Base-by-base conservation (phyloP, 108 stramenopile species). In the Tribonema minus region DNA sequence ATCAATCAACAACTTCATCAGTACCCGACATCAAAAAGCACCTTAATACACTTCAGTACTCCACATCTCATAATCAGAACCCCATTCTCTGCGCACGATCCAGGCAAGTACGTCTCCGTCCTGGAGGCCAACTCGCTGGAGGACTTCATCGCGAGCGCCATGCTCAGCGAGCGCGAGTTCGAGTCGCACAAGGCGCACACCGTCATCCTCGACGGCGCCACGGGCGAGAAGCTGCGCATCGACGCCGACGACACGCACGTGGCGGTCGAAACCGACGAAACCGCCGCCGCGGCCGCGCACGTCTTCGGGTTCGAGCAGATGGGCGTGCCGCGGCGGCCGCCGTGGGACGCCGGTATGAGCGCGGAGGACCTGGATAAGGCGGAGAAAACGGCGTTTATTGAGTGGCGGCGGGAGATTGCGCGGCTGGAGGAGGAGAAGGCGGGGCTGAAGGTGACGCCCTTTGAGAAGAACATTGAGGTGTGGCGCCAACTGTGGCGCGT, bases 401-500 rank as follows among this genome's bases (percentile, higher is more conserved):
- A 92, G 54, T 99, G 98, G 98, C 82, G 98, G 35, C 90, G 96
- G 20, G 88, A 71, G 23, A 90, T 99, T 71, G 97, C 98, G 3
- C 40, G 63, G 41, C 92, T 94, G 75, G 95, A 95, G 79, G 90
- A 91, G 85, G 68, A 83, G 66, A 36, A 62, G 30, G n/a, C 0
- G n/a, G 71, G 25, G 23, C 37, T 31, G 38, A 69, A 66, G 33
- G 81, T 88, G 39, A 99, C 97, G 29, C 98, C 98, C 1, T 99
- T 97, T 85, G 98, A 99, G 87, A 97, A 97, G 90, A 99, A 99
- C 85, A 46, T 99, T 6, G 92, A 99, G 61, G 95, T 98, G 32
- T 99, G 98, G 98, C 81, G 95, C 23, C 98, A 99, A 86, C 86
- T 99, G 6, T 99, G 98, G 98, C 87, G 98, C 23, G 97, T 98